A percentile compares a stretch with the other conserved stretches of the same genome.
These are phyloP conservation scores for Metschnikowia noctiluminum DNA, from an alignment of 805 yeast species.

Conservation along the genomic window DNA sequence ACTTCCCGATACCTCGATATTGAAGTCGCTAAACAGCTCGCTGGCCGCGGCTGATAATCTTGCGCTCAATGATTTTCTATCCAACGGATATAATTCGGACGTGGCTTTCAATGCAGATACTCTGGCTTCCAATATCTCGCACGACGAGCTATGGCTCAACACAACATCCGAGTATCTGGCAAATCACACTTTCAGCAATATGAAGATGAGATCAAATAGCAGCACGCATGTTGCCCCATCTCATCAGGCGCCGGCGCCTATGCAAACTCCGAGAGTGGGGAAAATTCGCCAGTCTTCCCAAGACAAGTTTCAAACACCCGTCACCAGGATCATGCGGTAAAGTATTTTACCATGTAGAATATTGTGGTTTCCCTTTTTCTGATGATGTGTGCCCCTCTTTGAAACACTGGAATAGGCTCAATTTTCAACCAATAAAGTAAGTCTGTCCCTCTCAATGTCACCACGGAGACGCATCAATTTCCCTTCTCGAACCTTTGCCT, in stretches of 20 bases:
- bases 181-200: slow-evolving; percentile 25
- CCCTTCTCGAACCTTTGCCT: slow-evolving; percentile 24
- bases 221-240: slow-evolving; percentile 5
- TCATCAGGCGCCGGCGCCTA: slow-evolving; percentile 10
- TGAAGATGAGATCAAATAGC: slow-evolving; percentile 16
- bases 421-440: slow-evolving; percentile 12
- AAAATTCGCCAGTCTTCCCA: slow-evolving; percentile 37
- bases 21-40: slow-evolving; percentile 24
- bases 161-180: slow-evolving; percentile 29
- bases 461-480: slow-evolving; percentile 27
- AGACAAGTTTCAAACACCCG: slow-evolving; percentile 43
- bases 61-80: slow-evolving; percentile 31
- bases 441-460: slow-evolving; percentile 30
- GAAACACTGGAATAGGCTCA: not conserved
- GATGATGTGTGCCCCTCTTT: no score
- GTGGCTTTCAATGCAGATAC: slow-evolving; percentile 22
- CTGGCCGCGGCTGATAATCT: slow-evolving; percentile 18
- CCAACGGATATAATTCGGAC: slow-evolving; percentile 28
- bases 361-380: no score
- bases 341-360: no score
- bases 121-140: slow-evolving; percentile 22
- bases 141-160: slow-evolving; percentile 34
- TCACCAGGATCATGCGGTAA: slow-evolving; percentile 33
- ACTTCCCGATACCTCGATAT: slow-evolving; percentile 30
- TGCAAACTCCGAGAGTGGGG: slow-evolving; percentile 40